A percentile compares a stretch with the other conserved stretches of the same genome.
These are phyloP conservation scores for Pseudomassariella vexata DNA, from an alignment of 2,329 filamentous ascomycete genomes.

Conservation along the genomic window DNA sequence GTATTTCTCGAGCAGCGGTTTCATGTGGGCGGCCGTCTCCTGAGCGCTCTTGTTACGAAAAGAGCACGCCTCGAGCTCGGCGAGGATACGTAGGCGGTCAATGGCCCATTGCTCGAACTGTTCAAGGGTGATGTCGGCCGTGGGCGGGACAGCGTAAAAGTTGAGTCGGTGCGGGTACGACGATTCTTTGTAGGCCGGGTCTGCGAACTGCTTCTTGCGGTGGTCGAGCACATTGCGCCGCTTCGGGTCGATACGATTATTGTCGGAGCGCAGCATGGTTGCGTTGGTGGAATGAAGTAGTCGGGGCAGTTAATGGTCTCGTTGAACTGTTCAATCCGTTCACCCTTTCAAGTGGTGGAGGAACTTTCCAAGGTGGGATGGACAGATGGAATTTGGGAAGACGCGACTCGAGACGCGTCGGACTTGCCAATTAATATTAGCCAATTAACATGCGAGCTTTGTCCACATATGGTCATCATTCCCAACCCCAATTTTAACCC, in stretches of 20 bases:
- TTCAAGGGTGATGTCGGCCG: slow-evolving; percentile 89
- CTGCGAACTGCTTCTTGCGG: slow-evolving; percentile 82
- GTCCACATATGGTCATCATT: too few relatives aligned
- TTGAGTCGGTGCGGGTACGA: slow-evolving; percentile 84
- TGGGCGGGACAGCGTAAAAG: slow-evolving; percentile 84
- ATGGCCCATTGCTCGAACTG: slow-evolving; percentile 99
- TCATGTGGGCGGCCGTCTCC: slow-evolving; percentile 81
- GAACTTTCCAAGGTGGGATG: too few relatives aligned
- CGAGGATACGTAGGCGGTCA: slow-evolving; percentile 77
- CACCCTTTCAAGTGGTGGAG: too few relatives aligned
- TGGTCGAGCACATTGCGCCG: slow-evolving; percentile 70
- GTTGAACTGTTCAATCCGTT: too few relatives aligned
- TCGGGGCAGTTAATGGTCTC: too few relatives aligned
- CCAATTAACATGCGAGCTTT: too few relatives aligned
- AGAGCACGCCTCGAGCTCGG: slow-evolving; percentile 87
- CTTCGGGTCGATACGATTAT: slow-evolving; percentile 59
- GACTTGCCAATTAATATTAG: too few relatives aligned
- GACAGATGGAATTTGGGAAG: too few relatives aligned
- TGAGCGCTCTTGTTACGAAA: slow-evolving; percentile 84
- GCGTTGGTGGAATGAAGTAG: background rate
- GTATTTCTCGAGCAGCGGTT: slow-evolving; percentile 73
- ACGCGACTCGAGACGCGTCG: too few relatives aligned
- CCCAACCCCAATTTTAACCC: too few relatives aligned
- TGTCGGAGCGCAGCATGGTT: slow-evolving; percentile 23
- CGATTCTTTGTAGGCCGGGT: slow-evolving; percentile 68